Conservation (phyloP, 306 rosid species). For the Cercis canadensis region DNA sequence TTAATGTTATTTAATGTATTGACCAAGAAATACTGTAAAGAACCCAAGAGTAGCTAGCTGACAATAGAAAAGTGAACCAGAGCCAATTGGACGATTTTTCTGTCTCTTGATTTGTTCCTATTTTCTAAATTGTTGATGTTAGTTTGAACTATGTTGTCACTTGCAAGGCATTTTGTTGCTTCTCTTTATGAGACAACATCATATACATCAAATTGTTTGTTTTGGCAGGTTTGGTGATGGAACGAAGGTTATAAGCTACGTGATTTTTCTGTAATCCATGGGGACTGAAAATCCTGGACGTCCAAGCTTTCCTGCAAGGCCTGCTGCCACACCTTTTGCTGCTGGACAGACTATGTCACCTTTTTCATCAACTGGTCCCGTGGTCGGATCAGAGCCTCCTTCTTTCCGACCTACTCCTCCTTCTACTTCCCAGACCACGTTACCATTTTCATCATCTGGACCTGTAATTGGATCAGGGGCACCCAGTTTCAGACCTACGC, state of each 20-base stretch:
- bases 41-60: no score
- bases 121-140: not conserved
- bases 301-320: constrained; percentile 71
- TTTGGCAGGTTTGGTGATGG: constrained; percentile 57
- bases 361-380: constrained; percentile 73
- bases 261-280: constrained; percentile 51
- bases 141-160: constrained; percentile 21
- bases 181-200: not conserved
- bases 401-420: constrained; percentile 61
- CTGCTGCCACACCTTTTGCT: constrained; percentile 62
- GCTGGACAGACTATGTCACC: constrained; percentile 67
- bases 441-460: constrained; percentile 56
- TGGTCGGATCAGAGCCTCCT: constrained; percentile 68
- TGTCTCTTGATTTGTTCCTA: no score
- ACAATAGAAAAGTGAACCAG: no score
- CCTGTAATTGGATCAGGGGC: constrained; percentile 57
- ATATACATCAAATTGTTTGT: not conserved
- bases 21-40: no score
- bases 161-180: constrained; percentile 25
- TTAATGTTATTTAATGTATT: no score
- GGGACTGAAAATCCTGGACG: constrained; percentile 90
- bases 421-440: constrained; percentile 49
- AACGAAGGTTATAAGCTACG: constrained; percentile 38
- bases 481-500: constrained; percentile 66
- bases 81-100: no score